Evolutionary conservation across 495 filamentous ascomycete genomes (phyloP), one percentile per base, ranked within the genome.

Genomic region (Cercophora samala): DNA sequence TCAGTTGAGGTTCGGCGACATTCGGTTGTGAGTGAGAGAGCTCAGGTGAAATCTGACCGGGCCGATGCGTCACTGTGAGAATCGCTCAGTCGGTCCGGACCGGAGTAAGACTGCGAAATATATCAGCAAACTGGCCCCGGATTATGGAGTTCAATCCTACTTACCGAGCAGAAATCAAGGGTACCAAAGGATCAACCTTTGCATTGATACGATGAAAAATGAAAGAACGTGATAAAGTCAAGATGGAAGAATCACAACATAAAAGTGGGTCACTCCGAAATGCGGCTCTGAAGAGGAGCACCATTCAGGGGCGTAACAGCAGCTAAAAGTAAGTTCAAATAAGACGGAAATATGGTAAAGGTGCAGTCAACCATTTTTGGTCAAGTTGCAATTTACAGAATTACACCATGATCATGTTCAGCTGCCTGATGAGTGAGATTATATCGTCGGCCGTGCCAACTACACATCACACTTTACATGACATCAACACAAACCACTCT

Each of bases 401-500:
- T 29, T 29, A 29, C 26, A 8, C 26, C 3, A 29, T 29, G 26
- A 8, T 29, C 26, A 29, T 29, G 26, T 8, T 29, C 26, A 29
- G 26, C 26, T 29, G 26, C 4, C 26, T 29, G 26, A 29, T 5
- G 8, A 8, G 26, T 29, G 4, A 29, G 8, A 29, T 8, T 6
- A 29, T 29, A 29, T 8, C 26, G 26, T n/a, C 26, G 8, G 8
- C 26, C 26, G 21, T 17, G 21, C 54, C 54, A 58, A 29, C 26
- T 6, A 17, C 37, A 58, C 54, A 58, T 21, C 19, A 58, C 23
- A 24, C 24, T 13, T 9, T 60, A 60, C 22, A 26, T 18, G 24
- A 18, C 18, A 60, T 21, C 26, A 62, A 25, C 60, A n/a, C 23
- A 11, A 60, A 51, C 46, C 61, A 52, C 61, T 71, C 69, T 71